phyloP scores from a whole-genome alignment of 176 grass and related monocot species.

The Areca catechu region DNA sequence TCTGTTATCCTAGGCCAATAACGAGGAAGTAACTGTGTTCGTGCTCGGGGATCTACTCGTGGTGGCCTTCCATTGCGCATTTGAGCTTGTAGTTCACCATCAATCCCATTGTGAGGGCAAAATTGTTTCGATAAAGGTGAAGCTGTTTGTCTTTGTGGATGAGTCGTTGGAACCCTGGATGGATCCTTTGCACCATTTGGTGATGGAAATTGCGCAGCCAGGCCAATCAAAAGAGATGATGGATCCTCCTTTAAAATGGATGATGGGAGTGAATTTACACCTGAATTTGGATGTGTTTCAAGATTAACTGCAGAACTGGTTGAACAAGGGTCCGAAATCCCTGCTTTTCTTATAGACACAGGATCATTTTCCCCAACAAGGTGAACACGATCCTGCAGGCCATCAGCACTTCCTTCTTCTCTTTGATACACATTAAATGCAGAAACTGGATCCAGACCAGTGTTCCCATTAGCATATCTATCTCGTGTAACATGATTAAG shows the following conservation, averaged over 20 bases:
- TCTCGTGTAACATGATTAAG: constrained; percentile 62
- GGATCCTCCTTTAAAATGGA: constrained; percentile 42
- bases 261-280: constrained; percentile 23
- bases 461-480: constrained; percentile 57
- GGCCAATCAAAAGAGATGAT: constrained; percentile 28
- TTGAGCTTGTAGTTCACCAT: constrained; percentile 40
- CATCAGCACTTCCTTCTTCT: constrained; percentile 62
- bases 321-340: constrained; percentile 38
- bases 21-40: constrained; percentile 81
- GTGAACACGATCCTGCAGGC: constrained; percentile 38
- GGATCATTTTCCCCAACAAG: constrained; percentile 49
- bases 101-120: constrained; percentile 37
- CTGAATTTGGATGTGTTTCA: constrained; percentile 22
- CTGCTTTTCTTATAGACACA: constrained; percentile 49
- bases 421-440: constrained; percentile 54
- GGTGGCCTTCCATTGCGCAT: constrained; percentile 69
- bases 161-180: constrained; percentile 30
- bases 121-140: constrained; percentile 45
- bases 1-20: constrained; percentile 98
- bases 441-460: constrained; percentile 49
- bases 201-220: constrained; percentile 34
- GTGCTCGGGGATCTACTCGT: constrained; percentile 58
- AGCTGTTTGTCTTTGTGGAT: constrained; percentile 38
- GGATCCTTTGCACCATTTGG: constrained; percentile 45
- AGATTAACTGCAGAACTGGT: constrained; percentile 36